Base-by-base conservation (phyloP, 1,284 basidiomycete species). In the Sporisorium sorghi region DNA sequence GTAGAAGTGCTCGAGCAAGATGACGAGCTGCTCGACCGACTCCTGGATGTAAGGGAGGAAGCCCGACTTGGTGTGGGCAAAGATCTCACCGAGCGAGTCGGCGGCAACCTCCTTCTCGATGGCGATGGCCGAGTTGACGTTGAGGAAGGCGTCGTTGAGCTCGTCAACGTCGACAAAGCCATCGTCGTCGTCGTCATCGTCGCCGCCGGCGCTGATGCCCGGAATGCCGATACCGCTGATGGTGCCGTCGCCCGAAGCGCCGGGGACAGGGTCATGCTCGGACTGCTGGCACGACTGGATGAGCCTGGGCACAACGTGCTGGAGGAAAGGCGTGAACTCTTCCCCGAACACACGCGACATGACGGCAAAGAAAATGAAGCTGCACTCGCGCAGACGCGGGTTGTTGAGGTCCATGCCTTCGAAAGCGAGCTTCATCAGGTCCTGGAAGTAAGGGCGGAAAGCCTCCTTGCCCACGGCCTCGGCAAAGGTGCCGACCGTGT, bases 61-160 rank as follows among this genome's bases (percentile, higher is more conserved):
- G 81, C 92, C 91, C 40, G 85, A 86, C 82, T 90, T 90, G 55
- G 94, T 96, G 49, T 92, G 88, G 44, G 89, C 87, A 85, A 98
- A 98, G 67, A 99, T 87, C 57, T 93, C 92, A 60, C 96, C 94
- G 71, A 99, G 91, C 30, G 96, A 94, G 85, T 99, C 96, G 39
- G 94, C 94, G 7, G 97, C 96, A 63, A 98, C 97, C 87, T 99
- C 97, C 87, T 99, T 99, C 88, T 99, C 97, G 63, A 99, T 94
- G 56, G 95, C 96, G 76, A 99, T 92, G 47, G 95, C 95, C 79
- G 92, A 94, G 87, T 95, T 97, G 76, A 96, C 93, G 71, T 87
- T 86, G 59, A 86, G 84, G 85, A 88, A 87, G 19, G 78, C 63
- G 48, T 82, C 81, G 78, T 95, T 91, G 72, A 88, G 86, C 68